A percentile compares a stretch with the other conserved stretches of the same genome.
phyloP scores from a whole-genome alignment of 2,329 filamentous ascomycete species.

The Pseudocercospora fijiensis region DNA sequence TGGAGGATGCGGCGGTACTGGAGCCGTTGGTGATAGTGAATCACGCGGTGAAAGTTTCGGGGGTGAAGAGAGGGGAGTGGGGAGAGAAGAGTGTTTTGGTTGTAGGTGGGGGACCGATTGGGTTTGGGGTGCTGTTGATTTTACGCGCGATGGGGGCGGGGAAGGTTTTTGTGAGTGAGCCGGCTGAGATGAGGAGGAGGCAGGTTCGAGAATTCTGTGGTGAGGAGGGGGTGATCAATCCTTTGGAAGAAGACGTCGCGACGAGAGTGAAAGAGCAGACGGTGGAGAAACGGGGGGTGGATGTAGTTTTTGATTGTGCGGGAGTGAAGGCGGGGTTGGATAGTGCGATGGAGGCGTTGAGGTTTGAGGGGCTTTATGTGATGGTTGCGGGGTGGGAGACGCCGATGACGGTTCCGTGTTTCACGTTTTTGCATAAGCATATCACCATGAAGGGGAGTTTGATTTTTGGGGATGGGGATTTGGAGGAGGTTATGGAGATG shows the following conservation, averaged over 20 bases:
- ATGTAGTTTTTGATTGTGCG: conserved; percentile 31
- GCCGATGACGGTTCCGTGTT: conserved; percentile 22
- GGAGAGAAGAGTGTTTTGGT: conserved; percentile 24
- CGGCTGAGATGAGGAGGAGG: conserved; percentile 20
- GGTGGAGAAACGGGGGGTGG: conserved; percentile 19
- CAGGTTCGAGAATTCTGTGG: conserved; percentile 19
- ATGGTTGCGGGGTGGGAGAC: conserved; percentile 31
- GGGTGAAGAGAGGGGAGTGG: conserved; percentile 14
- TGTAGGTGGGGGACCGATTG: conserved; percentile 30
- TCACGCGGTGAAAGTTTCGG: conserved; percentile 25
- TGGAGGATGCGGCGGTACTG: conserved; percentile 27
- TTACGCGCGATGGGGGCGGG: conserved; percentile 22
- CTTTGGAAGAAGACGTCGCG: conserved; percentile 23
- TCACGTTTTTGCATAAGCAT: conserved; percentile 21
- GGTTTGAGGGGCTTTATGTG: conserved; percentile 24
- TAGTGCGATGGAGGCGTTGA: conserved; percentile 25
- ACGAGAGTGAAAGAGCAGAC: conserved; percentile 20
- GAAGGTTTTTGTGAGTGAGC: conserved; percentile 25
- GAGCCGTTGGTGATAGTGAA: conserved; percentile 29
- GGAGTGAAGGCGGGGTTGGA: conserved; percentile 22
- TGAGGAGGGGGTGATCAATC: conserved; percentile 23
- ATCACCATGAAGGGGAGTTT: conserved; percentile 25
- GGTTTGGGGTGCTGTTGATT: conserved; percentile 25
- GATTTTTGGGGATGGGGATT: conserved; percentile 21
- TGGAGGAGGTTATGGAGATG: conserved; percentile 21